Conservation (phyloP, 2,329 filamentous ascomycete genomes). For the Xenosphaeropsis pyriputrescens region DNA sequence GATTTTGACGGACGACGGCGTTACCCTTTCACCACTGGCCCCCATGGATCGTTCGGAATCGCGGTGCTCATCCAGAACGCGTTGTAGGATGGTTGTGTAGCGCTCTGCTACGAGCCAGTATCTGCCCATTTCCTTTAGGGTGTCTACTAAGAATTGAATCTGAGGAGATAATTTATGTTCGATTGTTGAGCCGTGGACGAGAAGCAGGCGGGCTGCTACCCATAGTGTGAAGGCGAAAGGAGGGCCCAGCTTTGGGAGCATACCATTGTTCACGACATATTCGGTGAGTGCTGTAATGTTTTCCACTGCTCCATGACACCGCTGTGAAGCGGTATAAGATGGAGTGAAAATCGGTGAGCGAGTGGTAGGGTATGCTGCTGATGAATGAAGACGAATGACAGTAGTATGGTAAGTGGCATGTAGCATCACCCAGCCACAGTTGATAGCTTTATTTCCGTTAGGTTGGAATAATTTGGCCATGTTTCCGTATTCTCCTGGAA, state of each 20-base stretch:
- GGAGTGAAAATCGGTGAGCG: slow-evolving; percentile 80
- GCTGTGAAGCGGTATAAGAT: slow-evolving; percentile 71
- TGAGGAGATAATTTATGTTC: slow-evolving; percentile 70
- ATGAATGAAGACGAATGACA: slow-evolving; percentile 81
- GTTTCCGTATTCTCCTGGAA: slow-evolving; percentile 75
- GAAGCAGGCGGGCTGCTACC: slow-evolving; percentile 75
- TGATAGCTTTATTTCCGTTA: slow-evolving; percentile 52
- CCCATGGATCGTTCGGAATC: slow-evolving; percentile 52
- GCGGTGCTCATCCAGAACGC: slow-evolving; percentile 74
- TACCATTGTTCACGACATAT: slow-evolving; percentile 59
- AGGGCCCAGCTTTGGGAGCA: slow-evolving; percentile 70
- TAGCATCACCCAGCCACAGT: slow-evolving; percentile 80
- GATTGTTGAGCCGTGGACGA: slow-evolving; percentile 84
- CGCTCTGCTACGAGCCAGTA: slow-evolving; percentile 78
- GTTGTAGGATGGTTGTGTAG: slow-evolving; percentile 65
- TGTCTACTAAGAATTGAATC: slow-evolving; percentile 70
- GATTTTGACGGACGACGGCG: slow-evolving; percentile 73
- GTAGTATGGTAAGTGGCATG: slow-evolving; percentile 84
- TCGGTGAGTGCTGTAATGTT: slow-evolving; percentile 66
- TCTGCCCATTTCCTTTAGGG: slow-evolving; percentile 63
- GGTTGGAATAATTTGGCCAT: slow-evolving; percentile 65
- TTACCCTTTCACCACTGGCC: slow-evolving; percentile 54
- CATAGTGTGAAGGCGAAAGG: slow-evolving; percentile 87
- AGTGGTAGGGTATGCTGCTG: slow-evolving; percentile 82
- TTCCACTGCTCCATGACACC: slow-evolving; percentile 71